Conservation (phyloP, 2,329 filamentous ascomycete genomes). For the Blumeria hordei region DNA sequence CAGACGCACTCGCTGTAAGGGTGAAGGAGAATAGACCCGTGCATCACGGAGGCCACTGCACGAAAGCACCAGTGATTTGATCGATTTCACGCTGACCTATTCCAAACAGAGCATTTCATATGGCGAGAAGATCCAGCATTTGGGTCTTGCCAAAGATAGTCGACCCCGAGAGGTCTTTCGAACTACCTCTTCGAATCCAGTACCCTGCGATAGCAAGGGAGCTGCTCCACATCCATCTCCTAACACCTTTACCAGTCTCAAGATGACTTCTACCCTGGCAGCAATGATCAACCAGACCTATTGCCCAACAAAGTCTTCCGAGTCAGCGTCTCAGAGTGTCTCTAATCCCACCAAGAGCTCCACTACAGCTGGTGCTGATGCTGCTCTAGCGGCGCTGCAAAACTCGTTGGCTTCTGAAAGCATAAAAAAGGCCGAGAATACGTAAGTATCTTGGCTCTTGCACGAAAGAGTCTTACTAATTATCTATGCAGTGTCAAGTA, state of each 20-base stretch:
- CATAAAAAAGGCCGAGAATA: constrained; percentile 22
- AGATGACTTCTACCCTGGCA: neutral
- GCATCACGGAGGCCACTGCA: neutral
- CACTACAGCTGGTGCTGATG: constrained; percentile 18
- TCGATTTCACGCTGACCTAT: neutral
- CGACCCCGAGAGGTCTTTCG: neutral
- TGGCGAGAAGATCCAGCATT: constrained; percentile 24
- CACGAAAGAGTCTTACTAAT: constrained; percentile 7
- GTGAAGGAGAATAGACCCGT: neutral
- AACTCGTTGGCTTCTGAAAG: constrained; percentile 21
- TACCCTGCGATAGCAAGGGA: neutral
- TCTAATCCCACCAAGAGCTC: constrained; percentile 12
- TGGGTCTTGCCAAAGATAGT: constrained; percentile 18
- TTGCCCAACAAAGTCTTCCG: constrained; percentile 1
- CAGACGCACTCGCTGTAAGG: neutral
- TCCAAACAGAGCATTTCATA: constrained; percentile 26
- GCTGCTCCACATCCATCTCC: neutral
- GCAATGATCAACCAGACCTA: neutral
- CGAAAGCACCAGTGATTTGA: neutral
- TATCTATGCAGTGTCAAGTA: constrained; percentile 18
- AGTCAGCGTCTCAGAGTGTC: constrained; percentile 3
- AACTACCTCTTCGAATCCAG: neutral
- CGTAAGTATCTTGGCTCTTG: constrained; percentile 16
- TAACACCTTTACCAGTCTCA: neutral
- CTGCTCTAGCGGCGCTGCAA: constrained; percentile 26